Base-by-base conservation (phyloP, 2,329 filamentous ascomycete genomes). In the Emergomyces pasteurianus region DNA sequence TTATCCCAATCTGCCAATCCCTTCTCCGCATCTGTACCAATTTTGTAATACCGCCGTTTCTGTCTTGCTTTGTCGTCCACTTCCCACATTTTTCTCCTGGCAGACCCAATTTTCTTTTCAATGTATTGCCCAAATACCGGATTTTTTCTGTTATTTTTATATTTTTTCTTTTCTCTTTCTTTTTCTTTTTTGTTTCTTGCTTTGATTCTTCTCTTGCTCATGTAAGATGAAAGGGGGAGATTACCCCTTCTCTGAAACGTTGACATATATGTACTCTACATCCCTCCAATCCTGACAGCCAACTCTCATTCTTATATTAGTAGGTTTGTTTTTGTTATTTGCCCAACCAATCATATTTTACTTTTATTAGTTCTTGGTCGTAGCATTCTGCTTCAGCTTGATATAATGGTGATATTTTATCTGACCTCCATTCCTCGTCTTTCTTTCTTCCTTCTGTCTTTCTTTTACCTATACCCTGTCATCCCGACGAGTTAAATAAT, bases 41-140 rank as follows among this genome's bases (percentile, higher is more conserved):
- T 38, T 58, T 58, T 58, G 40, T 58, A 58, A 58, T 58, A 58
- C 42, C 56, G n/a, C 18, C 26, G 8, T 31, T 40, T 43, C 4
- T 34, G 38, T 57, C 12, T 28, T 28, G 36, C 53, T 40, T n/a
- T 40, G 1, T 2, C 34, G 21, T 38, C 36, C 36, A 3, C 36
- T 10, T 12, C 9, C 10, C 36, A 14, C 36, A 12, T 16, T 14
- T 38, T 5, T 12, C 12, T 38, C 36, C 7, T 38, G 12, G 31
- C 7, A 31, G 36, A 38, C 36, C 10, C 36, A 14, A 38, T 38
- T 38, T 16, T 38, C 8, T 38, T 1, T 49, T 47, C 43, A 4
- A 47, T 23, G 6, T 14, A 26, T 47, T 47, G 9, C 36, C 3
- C 38, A 57, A 10, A 23, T 28, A 18, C 34, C 10, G 14, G 23